A percentile compares a stretch with the other conserved stretches of the same genome.
Evolutionary conservation across 306 rosid genomes (phyloP).

Genomic region (Citrullus mucosospermus): DNA sequence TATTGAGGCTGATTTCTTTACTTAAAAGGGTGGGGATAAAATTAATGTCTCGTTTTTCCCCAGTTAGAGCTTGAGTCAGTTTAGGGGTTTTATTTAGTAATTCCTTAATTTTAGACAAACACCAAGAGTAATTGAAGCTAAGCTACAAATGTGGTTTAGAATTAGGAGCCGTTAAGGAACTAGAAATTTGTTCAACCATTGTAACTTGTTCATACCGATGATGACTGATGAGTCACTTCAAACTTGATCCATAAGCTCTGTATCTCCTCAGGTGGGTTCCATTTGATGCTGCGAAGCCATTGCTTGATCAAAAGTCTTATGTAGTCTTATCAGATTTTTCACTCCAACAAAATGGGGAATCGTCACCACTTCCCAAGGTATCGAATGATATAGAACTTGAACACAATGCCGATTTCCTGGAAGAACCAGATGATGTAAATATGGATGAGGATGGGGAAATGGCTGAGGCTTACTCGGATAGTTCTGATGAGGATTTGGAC

Average conservation of each 20-base stretch:
- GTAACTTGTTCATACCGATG: neutral
- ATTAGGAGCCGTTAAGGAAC: neutral
- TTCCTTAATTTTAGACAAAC: neutral
- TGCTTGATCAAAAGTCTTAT: conserved; percentile 59
- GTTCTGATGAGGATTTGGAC: conserved; percentile 48
- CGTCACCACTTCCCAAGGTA: conserved; percentile 21
- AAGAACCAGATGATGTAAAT: conserved; percentile 41
- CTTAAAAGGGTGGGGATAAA: neutral
- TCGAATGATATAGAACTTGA: conserved; percentile 32
- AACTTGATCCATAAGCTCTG: neutral
- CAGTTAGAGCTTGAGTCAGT: neutral
- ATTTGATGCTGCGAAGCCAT: conserved; percentile 58
- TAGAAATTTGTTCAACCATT: neutral
- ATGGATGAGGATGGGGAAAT: conserved; percentile 46
- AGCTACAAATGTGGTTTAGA: neutral
- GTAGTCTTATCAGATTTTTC: conserved; percentile 66
- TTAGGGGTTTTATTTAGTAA: neutral
- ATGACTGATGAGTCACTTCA: neutral
- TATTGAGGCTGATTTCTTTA: neutral
- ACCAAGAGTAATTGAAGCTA: neutral
- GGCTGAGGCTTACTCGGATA: conserved; percentile 31
- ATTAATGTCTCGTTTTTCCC: neutral
- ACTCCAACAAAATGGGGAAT: conserved; percentile 38
- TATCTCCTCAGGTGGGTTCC: conserved; percentile 65
- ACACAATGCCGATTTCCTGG: conserved; percentile 26